Evolutionary conservation across 2,329 filamentous ascomycete species (phyloP).

Genomic region (Fusarium equiseti): DNA sequence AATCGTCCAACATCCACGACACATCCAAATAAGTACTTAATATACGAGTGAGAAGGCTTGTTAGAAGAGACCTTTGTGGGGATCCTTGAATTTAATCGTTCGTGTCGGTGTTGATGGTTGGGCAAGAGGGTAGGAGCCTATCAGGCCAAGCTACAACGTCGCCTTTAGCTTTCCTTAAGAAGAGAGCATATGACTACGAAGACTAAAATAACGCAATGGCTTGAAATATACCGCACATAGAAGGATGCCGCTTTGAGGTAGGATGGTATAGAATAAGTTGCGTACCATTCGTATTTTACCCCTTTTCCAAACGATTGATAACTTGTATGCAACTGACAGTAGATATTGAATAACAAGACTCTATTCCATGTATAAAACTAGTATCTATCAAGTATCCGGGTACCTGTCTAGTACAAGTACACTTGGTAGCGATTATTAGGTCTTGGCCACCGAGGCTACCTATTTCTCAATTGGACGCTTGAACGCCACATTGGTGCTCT

Average conservation of each 20-base stretch:
- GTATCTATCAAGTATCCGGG: background rate
- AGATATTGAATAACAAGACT: background rate
- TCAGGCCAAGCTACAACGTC: background rate
- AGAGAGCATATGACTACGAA: background rate
- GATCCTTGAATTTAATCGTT: background rate
- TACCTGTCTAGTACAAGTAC: background rate
- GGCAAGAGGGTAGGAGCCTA: background rate
- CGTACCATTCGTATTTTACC: background rate
- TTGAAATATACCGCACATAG: background rate
- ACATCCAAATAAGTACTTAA: background rate
- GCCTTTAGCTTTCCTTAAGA: background rate
- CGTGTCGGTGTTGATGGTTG: background rate
- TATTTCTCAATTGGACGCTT: background rate
- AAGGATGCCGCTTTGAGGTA: too few relatives aligned
- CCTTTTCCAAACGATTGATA: background rate
- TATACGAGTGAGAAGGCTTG: rapidly evolving
- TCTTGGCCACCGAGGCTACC: background rate
- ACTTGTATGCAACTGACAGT: background rate
- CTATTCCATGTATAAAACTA: background rate
- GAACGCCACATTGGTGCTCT: background rate
- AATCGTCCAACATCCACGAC: background rate
- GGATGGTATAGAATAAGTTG: background rate
- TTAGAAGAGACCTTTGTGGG: rapidly evolving
- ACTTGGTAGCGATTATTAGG: background rate
- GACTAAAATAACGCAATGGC: background rate